Conservation (phyloP, 441 rosid species). For the Pelargonium australe region DNA sequence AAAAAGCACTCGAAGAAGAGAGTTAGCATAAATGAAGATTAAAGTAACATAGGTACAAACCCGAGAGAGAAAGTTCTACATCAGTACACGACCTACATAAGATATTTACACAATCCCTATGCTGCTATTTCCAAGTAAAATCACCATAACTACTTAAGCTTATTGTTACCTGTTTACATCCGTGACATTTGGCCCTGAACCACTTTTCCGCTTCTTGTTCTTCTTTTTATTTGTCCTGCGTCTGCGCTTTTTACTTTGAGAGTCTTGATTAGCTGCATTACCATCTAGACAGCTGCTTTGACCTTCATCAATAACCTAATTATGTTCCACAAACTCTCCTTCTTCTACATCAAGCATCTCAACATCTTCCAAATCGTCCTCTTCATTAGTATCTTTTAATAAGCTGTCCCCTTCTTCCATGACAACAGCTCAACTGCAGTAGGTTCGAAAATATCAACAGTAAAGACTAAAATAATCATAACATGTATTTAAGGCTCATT, state of each 20-base stretch:
- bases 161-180: slow-evolving; percentile 52
- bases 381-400: slow-evolving; percentile 48
- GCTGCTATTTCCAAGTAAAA: background rate
- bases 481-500: too few relatives aligned
- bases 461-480: too few relatives aligned
- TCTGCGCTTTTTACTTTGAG: slow-evolving; percentile 30
- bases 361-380: slow-evolving; percentile 44
- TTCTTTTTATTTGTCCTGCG: slow-evolving; percentile 45
- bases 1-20: too few relatives aligned
- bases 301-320: slow-evolving; percentile 21
- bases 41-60: too few relatives aligned
- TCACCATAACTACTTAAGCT: background rate
- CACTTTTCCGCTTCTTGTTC: slow-evolving; percentile 37
- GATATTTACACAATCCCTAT: too few relatives aligned
- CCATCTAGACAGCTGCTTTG: slow-evolving; percentile 18
- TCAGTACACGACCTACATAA: too few relatives aligned
- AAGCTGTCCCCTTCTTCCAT: slow-evolving; percentile 64
- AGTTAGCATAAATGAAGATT: too few relatives aligned
- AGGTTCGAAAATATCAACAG: background rate
- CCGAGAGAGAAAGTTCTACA: too few relatives aligned
- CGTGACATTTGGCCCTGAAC: slow-evolving; percentile 33
- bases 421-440: background rate
- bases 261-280: slow-evolving; percentile 25
- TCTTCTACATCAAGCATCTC: slow-evolving; percentile 88
- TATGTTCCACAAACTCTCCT: slow-evolving; percentile 53